phyloP scores from a whole-genome alignment of 2,329 filamentous ascomycete genomes.

The Fusarium concolor region DNA sequence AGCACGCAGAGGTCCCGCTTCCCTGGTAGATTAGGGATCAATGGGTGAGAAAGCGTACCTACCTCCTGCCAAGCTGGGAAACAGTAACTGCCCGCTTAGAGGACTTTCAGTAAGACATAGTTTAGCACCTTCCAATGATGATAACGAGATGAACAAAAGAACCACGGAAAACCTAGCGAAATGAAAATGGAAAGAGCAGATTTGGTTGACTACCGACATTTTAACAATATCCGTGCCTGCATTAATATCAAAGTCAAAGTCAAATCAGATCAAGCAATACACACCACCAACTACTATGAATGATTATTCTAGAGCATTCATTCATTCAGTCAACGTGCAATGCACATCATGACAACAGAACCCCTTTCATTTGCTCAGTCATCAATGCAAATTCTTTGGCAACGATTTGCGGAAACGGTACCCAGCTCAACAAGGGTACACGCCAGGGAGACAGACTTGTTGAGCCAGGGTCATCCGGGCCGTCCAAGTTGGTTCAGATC shows the following conservation, averaged over 20 bases:
- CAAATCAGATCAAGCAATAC: background rate
- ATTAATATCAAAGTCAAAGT: constrained; percentile 7
- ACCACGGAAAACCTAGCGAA: background rate
- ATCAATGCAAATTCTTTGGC: constrained; percentile 28
- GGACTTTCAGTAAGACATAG: constrained; percentile 3
- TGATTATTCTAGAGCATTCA: background rate
- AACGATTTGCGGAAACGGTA: constrained; percentile 37
- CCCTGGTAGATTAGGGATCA: too few species aligned
- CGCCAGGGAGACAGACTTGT: constrained; percentile 15
- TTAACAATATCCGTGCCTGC: constrained; percentile 16
- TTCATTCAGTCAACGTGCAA: background rate
- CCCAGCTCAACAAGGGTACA: constrained; percentile 32
- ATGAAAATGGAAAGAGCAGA: constrained; percentile 21
- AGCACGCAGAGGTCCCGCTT: constrained; percentile 18
- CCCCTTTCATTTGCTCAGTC: constrained; percentile 37
- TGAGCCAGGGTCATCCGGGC: constrained; percentile 34
- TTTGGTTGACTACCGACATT: background rate
- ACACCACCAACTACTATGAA: background rate
- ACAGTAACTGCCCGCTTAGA: constrained; percentile 17
- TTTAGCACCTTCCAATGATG: constrained; percentile 4
- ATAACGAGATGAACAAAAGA: constrained; percentile 9
- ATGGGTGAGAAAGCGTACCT: constrained; percentile 27
- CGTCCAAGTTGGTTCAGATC: constrained; percentile 45
- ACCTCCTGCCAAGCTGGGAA: constrained; percentile 38
- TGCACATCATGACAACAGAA: constrained; percentile 19